These are phyloP conservation scores for Fusarium gaditjirri DNA, from an alignment of 2,329 filamentous ascomycete genomes.

Conservation along the genomic window DNA sequence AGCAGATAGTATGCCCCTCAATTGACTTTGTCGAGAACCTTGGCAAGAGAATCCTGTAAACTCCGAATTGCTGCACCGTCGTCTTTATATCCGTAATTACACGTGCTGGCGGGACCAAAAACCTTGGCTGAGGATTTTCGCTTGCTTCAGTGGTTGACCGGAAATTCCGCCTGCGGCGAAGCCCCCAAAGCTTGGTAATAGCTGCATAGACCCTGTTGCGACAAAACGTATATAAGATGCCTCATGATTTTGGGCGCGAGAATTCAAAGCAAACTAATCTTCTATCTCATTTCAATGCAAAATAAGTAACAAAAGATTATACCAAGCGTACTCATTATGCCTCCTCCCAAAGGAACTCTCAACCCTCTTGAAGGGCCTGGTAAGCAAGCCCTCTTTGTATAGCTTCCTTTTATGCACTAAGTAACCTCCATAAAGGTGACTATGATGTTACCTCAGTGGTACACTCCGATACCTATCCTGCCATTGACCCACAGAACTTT, in stretches of 20 bases:
- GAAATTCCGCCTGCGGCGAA: conserved; percentile 2
- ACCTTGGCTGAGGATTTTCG: background rate
- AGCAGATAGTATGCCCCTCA: too few species aligned
- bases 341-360: conserved; percentile 5
- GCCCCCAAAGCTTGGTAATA: background rate
- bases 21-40: background rate
- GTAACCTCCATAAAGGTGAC: background rate
- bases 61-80: background rate
- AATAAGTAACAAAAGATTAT: background rate
- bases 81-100: background rate
- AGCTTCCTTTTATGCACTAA: rapidly evolving
- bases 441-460: conserved; percentile 6
- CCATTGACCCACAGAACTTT: conserved; percentile 10
- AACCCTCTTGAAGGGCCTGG: conserved; percentile 19
- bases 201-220: too few species aligned
- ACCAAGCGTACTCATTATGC: background rate
- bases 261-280: background rate
- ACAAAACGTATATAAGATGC: background rate
- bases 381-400: background rate
- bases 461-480: conserved; percentile 8
- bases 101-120: background rate
- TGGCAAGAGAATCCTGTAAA: background rate
- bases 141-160: background rate
- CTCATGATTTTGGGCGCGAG: background rate
- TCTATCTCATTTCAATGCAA: too few species aligned